These are phyloP conservation scores for Candolleomyces aberdarensis DNA, from an alignment of 768 basidiomycete species.

Conservation along the genomic window DNA sequence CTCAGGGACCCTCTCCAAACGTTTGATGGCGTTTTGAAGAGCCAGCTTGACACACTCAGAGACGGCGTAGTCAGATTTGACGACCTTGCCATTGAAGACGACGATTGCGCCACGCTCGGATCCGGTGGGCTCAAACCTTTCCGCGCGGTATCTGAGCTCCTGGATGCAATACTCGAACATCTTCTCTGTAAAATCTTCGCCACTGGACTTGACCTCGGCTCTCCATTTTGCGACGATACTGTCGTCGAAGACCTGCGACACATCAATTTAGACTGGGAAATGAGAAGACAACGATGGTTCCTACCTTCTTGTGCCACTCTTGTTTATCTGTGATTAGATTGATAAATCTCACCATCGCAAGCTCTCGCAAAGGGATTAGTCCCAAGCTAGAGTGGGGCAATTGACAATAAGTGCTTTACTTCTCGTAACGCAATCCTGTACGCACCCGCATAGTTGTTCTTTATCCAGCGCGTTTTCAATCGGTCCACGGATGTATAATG, in stretches of 20 bases:
- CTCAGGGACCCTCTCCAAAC: slow-evolving; percentile 33
- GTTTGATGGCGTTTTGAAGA: slow-evolving; percentile 18
- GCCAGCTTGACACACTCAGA: slow-evolving; percentile 13
- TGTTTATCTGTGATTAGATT: slow-evolving; percentile 18
- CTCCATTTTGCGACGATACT: slow-evolving; percentile 16
- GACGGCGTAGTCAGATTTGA: slow-evolving; percentile 29
- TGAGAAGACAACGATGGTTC: neutral
- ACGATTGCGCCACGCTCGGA: slow-evolving; percentile 5
- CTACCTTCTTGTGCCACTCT: slow-evolving; percentile 18
- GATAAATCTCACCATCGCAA: slow-evolving; percentile 18
- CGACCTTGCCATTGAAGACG: slow-evolving; percentile 17
- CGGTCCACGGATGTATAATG: neutral
- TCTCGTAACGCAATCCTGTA: neutral
- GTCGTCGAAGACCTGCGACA: slow-evolving; percentile 14
- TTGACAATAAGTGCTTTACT: neutral
- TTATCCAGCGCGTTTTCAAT: neutral
- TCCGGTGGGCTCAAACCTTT: neutral
- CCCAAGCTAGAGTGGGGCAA: neutral
- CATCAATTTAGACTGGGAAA: neutral
- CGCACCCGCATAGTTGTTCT: neutral
- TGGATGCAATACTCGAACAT: slow-evolving; percentile 19
- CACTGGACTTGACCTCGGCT: slow-evolving; percentile 6
- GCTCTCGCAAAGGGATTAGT: slow-evolving; percentile 14
- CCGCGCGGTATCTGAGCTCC: slow-evolving; percentile 18
- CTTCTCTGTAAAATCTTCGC: neutral